Evolutionary conservation across 2,329 filamentous ascomycete genomes (phyloP).

Genomic region (Nemania sp.): DNA sequence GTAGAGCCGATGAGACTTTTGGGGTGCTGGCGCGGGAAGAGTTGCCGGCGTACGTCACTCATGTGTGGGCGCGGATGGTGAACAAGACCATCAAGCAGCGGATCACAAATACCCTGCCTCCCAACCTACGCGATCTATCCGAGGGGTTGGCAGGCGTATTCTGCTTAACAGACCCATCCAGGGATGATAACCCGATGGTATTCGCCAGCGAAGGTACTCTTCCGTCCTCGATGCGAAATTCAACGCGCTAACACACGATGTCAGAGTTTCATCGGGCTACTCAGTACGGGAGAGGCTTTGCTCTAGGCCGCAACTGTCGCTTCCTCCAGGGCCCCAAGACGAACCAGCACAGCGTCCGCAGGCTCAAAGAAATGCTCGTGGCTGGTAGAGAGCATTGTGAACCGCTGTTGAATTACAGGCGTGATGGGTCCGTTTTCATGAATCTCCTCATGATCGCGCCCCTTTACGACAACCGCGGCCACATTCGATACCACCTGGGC

Average conservation of each 20-base stretch:
- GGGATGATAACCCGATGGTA: conserved; percentile 75
- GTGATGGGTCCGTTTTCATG: conserved; percentile 78
- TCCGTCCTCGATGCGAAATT: neutral
- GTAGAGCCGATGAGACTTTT: conserved; percentile 68
- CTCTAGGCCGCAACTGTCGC: conserved; percentile 76
- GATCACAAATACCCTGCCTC: conserved; percentile 68
- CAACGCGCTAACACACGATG: conserved; percentile 11
- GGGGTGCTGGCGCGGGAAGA: conserved; percentile 68
- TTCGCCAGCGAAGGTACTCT: conserved; percentile 71
- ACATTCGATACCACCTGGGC: conserved; percentile 70
- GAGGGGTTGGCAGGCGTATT: conserved; percentile 79
- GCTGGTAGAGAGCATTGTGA: conserved; percentile 73
- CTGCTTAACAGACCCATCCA: conserved; percentile 74
- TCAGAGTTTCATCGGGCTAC: conserved; percentile 74
- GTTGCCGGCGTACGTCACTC: conserved; percentile 72
- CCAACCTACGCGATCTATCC: conserved; percentile 68
- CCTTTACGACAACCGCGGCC: conserved; percentile 68
- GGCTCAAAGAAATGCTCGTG: conserved; percentile 64
- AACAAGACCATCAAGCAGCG: conserved; percentile 69
- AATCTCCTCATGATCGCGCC: conserved; percentile 77
- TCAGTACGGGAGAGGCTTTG: conserved; percentile 74
- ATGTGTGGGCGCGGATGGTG: conserved; percentile 71
- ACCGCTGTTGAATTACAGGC: conserved; percentile 75
- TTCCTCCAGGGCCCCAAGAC: conserved; percentile 79
- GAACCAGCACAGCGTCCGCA: conserved; percentile 62